Evolutionary conservation across 148 eudicot species (phyloP), one percentile per base, ranked within the genome.

Genomic region (Mesembryanthemum crystallinum): DNA sequence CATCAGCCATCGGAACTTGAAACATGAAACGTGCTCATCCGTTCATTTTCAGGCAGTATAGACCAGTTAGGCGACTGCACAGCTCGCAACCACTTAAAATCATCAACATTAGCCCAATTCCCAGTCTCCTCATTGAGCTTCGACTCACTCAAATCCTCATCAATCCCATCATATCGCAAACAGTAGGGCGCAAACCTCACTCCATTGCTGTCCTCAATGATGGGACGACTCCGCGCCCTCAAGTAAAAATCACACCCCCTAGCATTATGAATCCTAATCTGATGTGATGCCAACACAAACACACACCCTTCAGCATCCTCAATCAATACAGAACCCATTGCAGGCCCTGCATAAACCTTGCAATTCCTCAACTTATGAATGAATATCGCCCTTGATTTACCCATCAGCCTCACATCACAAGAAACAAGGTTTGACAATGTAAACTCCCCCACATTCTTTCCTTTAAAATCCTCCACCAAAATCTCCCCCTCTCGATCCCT

Each of bases 31-130:
- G 77, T 61, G 47, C 55, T 68, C 24, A 87, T 71, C 24, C 91
- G 84, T 68, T 87, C 94, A 76, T 78, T 74, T 72, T 88, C 94
- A 0, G 88, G 97, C 77, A 93, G 75, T 81, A 91, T 64, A 8
- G 90, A 84, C 98, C 98, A 93, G 78, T 93, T 91, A 1, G 97
- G 94, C 64, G 94, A 91, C 62, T 89, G 92, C 73, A 88, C 86
- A 52, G 96, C 98, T 77, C 89, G 79, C 78, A 91, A 73, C 97
- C 98, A 93, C 78, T 82, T 84, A 77, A 93, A 93, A 83, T 91
- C 97, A 87, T 93, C 98, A 71, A 93, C 92, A 82, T 91, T 88
- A 0, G 77, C 88, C 98, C 98, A 91, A 78, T 83, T 93, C 67
- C 87, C 89, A 21, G 88, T 89, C 81, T 91, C 98, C 59, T 89